Conservation (phyloP, 129 eudicot genomes). For the Ambrosia artemisiifolia region DNA sequence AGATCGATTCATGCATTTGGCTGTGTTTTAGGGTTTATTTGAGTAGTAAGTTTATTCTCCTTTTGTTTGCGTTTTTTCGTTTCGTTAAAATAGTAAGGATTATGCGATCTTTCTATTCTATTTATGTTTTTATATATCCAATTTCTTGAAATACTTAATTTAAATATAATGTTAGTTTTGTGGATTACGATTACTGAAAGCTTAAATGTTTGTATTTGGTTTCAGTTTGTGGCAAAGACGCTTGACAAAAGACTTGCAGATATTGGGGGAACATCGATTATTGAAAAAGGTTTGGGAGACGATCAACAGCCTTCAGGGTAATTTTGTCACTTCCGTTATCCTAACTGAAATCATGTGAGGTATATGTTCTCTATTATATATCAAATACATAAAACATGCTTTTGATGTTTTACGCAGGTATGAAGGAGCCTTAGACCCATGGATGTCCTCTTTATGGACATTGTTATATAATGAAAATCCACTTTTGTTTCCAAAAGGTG, state of each 20-base stretch:
- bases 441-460: constrained; percentile 89
- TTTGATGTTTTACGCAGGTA: constrained; percentile 46
- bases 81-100: too few species aligned
- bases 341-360: constrained; percentile 2
- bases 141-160: too few species aligned
- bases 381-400: not conserved
- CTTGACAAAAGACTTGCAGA: constrained; percentile 84
- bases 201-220: constrained; percentile 8
- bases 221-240: constrained; percentile 95
- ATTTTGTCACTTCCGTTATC: not conserved
- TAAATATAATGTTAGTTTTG: not conserved
- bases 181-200: not conserved
- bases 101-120: too few species aligned
- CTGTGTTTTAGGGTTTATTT: too few species aligned
- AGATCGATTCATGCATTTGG: too few species aligned
- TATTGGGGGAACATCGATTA: constrained; percentile 70
- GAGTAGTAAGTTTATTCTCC: too few species aligned
- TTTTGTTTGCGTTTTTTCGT: too few species aligned
- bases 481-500: constrained; percentile 61
- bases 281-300: constrained; percentile 94
- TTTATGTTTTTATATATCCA: too few species aligned
- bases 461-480: constrained; percentile 51
- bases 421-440: constrained; percentile 93
- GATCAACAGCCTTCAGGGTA: constrained; percentile 99
- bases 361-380: not conserved